Conservation (phyloP, 305 asterid genomes). For the Fraxinus xanthoxyloides region DNA sequence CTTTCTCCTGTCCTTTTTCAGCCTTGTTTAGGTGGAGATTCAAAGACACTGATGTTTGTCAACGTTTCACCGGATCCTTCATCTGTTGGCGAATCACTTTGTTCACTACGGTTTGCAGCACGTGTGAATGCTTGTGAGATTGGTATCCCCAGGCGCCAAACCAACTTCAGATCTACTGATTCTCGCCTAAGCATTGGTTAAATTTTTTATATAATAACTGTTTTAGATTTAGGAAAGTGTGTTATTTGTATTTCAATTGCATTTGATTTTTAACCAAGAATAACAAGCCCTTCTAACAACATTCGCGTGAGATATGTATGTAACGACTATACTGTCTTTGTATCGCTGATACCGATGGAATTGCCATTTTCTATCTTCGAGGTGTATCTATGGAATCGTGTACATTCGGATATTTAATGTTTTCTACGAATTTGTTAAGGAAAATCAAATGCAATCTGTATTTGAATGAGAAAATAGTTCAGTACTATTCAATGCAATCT, state of each 20-base stretch:
- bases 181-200: conserved; percentile 62
- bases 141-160: conserved; percentile 92
- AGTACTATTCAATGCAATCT: neutral
- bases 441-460: neutral
- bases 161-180: conserved; percentile 62
- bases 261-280: conserved; percentile 10
- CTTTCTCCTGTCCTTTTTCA: conserved; percentile 23
- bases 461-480: neutral
- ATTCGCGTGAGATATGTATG: conserved; percentile 4
- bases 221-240: conserved; percentile 7
- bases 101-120: conserved; percentile 96
- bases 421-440: neutral
- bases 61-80: conserved; percentile 86
- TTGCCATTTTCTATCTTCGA: neutral
- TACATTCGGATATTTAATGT: neutral
- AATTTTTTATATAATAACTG: neutral
- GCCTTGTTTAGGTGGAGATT: conserved; percentile 99
- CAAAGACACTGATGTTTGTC: conserved; percentile 90
- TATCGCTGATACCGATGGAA: neutral
- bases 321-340: conserved; percentile 5
- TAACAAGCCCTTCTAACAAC: conserved; percentile 8
- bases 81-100: conserved; percentile 81
- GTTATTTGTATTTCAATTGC: conserved; percentile 7
- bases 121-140: conserved; percentile 94
- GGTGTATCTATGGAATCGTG: neutral